Base-by-base conservation (phyloP, 2,329 filamentous ascomycete genomes). In the Elsinoe arachidis region DNA sequence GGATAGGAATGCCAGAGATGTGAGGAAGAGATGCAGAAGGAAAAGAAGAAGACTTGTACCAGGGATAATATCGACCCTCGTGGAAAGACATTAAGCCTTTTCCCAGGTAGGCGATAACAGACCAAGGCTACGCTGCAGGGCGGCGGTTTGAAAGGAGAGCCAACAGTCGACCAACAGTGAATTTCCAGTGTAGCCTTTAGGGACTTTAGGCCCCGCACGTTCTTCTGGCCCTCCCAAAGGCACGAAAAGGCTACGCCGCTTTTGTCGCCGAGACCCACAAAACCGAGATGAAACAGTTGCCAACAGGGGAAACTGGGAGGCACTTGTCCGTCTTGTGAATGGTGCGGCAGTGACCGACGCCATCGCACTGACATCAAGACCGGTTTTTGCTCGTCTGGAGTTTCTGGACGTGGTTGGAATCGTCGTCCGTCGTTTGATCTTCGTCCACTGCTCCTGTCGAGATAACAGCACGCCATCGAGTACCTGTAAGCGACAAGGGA, bases 101-200 rank as follows among this genome's bases (percentile, higher is more conserved):
- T 30, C 26, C 41, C 41, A 46, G 41, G 41, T 46, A 46, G 10
- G 19, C 37, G 26, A 30, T 30, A 30, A 30, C 26, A 30, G 26
- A 30, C 37, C 41, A 19, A 51, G 35, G 26, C 49, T 19, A 15
- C 12, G 41, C 26, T 39, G 49, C 49, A 53, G 49, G 49, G 33
- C 49, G 49, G 33, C 49, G 49, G 33, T 53, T 53, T 53, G 49
- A 33, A 53, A 53, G 38, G 33, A 34, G 49, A 53, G 49, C 49
- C 49, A 53, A 53, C 49, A 53, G 49, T 26, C 38, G 33, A 30
- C 26, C 26, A 30, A 30, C 7, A 5, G 26, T 30, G 26, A 30
- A 30, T 30, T 30, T 30, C 26, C 26, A 30, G 26, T 30, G 26
- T 30, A 30, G 26, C 26, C 26, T 30, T 30, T 30, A 9, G 26